phyloP scores from a whole-genome alignment of 2,329 filamentous ascomycete genomes.

The Calonectria naviculata region DNA sequence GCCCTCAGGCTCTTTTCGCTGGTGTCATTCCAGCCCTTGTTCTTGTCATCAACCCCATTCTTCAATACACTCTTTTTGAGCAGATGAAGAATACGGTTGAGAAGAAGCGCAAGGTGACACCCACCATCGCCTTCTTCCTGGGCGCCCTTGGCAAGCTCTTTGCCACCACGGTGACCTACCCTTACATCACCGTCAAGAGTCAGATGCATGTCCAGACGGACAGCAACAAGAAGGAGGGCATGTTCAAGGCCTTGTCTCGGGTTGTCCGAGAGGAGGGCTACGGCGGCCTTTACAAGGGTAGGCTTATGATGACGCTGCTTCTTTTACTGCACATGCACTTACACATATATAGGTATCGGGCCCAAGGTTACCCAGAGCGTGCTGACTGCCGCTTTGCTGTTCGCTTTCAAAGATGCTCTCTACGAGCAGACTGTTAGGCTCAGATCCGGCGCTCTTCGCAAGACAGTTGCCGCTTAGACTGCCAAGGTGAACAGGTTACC shows the following conservation, averaged over 20 bases:
- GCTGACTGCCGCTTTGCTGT: conserved; percentile 93
- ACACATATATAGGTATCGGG: conserved; percentile 76
- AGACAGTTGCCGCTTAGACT: conserved; percentile 47
- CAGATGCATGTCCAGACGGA: conserved; percentile 92
- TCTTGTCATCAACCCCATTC: conserved; percentile 96
- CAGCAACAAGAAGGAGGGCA: conserved; percentile 79
- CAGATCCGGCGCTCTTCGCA: conserved; percentile 59
- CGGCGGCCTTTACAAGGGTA: conserved; percentile 90
- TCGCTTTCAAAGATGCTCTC: conserved; percentile 97
- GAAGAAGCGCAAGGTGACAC: conserved; percentile 78
- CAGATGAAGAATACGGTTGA: conserved; percentile 95
- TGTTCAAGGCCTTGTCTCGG: conserved; percentile 80
- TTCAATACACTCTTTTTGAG: conserved; percentile 99
- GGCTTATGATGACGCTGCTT: conserved; percentile 41
- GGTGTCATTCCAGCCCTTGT: conserved; percentile 94
- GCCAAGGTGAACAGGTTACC: neutral
- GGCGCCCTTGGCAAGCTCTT: conserved; percentile 95
- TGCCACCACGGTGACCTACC: conserved; percentile 94
- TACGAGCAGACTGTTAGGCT: conserved; percentile 84
- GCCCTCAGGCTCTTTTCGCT: conserved; percentile 85
- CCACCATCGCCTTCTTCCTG: conserved; percentile 88
- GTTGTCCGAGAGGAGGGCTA: conserved; percentile 94
- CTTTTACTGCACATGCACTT: conserved; percentile 1
- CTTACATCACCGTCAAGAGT: conserved; percentile 99
- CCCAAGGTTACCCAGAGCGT: conserved; percentile 98